Evolutionary conservation across 1,284 basidiomycete species (phyloP), one percentile per base, ranked within the genome.

Genomic region (Sphagnurus paluster): DNA sequence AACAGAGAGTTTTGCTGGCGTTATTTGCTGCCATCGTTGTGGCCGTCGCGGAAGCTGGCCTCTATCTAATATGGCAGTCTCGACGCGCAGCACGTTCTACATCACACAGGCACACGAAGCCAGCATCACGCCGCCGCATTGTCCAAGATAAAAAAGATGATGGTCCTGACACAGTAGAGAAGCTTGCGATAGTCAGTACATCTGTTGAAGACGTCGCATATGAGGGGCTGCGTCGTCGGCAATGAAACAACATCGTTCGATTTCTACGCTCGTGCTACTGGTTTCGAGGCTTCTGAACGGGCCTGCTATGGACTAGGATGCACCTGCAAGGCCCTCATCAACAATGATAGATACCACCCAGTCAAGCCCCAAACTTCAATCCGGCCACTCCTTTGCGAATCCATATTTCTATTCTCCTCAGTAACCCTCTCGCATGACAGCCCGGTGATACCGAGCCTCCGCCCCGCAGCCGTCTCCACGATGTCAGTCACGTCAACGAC

Each of bases 311-410:
- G 21, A 43, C 36, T 40, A 46, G 35, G 56, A 59, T 75, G 76
- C 45, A 78, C 62, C 39, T 68, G 65, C 49, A 84, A 56, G 28
- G 60, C 67, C 48, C 70, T 72, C 75, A 84, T 76, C 50, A 90
- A 65, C 36, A 79, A 56, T 38, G 74, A 78, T 39, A 89, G 68
- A 66, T 89, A 90, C 87, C 87, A 90, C 23, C 87, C 88, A 21
- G 88, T 89, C 57, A 91, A 66, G 0, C 88, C 88, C 87, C 88
- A 91, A 16, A 90, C 77, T 57, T 90, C 84, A 10, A 89, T 61
- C 46, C 67, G 64, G 11, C 71, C 74, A 34, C 66, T 64, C 39
- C 61, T 59, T 14, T 77, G 74, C 13, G 13, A 33, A 42, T 72
- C 20, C 28, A 48, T 38, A 17, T 32, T 71, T 44, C 60, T 32